Evolutionary conservation across 2,329 filamentous ascomycete species (phyloP).

Genomic region (Cladosporium oxysporum): DNA sequence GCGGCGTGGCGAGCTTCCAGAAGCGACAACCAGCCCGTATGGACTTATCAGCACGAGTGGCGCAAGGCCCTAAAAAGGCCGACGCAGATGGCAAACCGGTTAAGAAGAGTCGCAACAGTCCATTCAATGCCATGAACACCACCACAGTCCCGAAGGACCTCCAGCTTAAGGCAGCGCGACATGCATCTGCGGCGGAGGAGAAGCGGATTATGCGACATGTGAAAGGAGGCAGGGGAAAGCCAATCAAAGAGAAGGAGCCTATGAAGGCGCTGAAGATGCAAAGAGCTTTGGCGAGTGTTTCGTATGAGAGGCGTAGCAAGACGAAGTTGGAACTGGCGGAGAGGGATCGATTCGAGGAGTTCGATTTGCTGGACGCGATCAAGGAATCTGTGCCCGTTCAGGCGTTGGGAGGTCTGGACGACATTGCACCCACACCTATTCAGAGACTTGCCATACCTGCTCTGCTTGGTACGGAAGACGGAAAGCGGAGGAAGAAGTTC

Average conservation of each 20-base stretch:
- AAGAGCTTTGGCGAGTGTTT: conserved; percentile 70
- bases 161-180: conserved; percentile 26
- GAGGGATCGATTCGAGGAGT: conserved; percentile 77
- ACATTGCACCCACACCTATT: conserved; percentile 81
- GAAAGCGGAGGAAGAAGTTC: conserved; percentile 39
- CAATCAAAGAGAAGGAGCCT: conserved; percentile 53
- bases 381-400: conserved; percentile 71
- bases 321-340: conserved; percentile 64
- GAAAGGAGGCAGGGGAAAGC: conserved; percentile 41
- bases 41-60: conserved; percentile 51
- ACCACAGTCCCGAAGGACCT: conserved; percentile 40
- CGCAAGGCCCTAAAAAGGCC: conserved; percentile 32
- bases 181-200: conserved; percentile 44
- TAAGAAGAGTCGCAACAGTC: conserved; percentile 49
- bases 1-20: conserved; percentile 45
- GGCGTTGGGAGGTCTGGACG: conserved; percentile 71
- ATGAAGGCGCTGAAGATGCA: conserved; percentile 96
- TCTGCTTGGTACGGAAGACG: conserved; percentile 62
- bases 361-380: conserved; percentile 71
- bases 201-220: conserved; percentile 58
- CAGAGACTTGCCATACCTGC: conserved; percentile 86
- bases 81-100: conserved; percentile 40
- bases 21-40: conserved; percentile 53
- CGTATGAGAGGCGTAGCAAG: conserved; percentile 68
- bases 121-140: conserved; percentile 62